Conservation (phyloP, 306 rosid species). For the Castanospermum australe region DNA sequence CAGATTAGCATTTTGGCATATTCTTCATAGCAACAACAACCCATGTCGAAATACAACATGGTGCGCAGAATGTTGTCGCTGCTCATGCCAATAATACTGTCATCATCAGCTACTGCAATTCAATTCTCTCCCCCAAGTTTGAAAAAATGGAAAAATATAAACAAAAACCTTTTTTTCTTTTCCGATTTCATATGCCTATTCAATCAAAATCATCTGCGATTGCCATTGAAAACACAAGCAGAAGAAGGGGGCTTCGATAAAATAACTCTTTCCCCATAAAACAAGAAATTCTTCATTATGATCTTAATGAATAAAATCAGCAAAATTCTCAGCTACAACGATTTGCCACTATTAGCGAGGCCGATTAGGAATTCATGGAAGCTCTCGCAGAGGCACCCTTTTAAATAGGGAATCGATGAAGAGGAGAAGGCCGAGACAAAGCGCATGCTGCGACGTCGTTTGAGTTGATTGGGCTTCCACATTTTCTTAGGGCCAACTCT, state of each 20-base stretch:
- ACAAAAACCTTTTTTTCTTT: background rate
- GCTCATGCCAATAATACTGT: slow-evolving; percentile 47
- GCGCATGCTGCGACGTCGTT: background rate
- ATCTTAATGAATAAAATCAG: too few relatives aligned
- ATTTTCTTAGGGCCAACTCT: background rate
- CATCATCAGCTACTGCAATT: slow-evolving; percentile 34
- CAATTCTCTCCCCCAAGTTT: background rate
- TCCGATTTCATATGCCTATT: background rate
- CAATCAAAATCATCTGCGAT: background rate
- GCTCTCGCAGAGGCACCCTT: background rate
- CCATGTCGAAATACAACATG: slow-evolving; percentile 45
- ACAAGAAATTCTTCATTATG: too few relatives aligned
- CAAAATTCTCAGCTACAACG: too few relatives aligned
- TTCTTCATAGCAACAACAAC: slow-evolving; percentile 63
- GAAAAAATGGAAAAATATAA: too few relatives aligned
- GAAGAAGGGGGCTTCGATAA: background rate
- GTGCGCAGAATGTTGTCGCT: slow-evolving; percentile 56
- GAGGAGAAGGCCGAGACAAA: background rate
- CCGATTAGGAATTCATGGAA: background rate
- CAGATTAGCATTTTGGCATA: slow-evolving; percentile 90
- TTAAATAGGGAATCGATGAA: background rate
- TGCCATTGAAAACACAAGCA: background rate
- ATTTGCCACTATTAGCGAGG: background rate
- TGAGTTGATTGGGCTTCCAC: background rate
- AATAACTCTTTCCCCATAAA: too few relatives aligned